Evolutionary conservation across 2,329 filamentous ascomycete species (phyloP).

Genomic region (Xylariaceae sp.): DNA sequence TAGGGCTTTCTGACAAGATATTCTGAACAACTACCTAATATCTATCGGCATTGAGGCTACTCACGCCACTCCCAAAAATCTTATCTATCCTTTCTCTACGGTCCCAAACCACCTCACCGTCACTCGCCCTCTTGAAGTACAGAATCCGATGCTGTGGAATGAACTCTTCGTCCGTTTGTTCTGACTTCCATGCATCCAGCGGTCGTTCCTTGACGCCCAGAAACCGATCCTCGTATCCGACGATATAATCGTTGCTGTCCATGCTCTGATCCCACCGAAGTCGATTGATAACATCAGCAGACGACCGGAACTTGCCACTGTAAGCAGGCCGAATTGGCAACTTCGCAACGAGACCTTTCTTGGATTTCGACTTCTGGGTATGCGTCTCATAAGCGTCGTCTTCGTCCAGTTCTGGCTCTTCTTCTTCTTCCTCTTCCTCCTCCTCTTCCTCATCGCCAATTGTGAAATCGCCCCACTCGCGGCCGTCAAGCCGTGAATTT

Average conservation of each 20-base stretch:
- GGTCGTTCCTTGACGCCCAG: conserved; percentile 49
- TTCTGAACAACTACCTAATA: no score
- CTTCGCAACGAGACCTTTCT: conserved; percentile 13
- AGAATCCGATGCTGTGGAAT: conserved; percentile 62
- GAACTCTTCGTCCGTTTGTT: conserved; percentile 62
- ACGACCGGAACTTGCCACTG: conserved; percentile 50
- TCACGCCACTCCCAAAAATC: conserved; percentile 53
- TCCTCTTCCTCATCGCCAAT: conserved; percentile 32
- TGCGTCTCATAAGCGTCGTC: conserved; percentile 31
- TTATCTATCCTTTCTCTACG: conserved; percentile 48
- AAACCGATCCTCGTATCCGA: conserved; percentile 62
- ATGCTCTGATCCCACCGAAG: conserved; percentile 57
- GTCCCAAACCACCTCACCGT: conserved; percentile 54
- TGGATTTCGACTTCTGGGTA: conserved; percentile 20
- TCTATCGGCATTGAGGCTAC: conserved; percentile 6
- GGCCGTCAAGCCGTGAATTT: conserved; percentile 42
- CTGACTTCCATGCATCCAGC: conserved; percentile 55
- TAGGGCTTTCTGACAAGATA: no score
- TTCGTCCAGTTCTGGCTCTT: conserved; percentile 22
- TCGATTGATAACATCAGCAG: conserved; percentile 55
- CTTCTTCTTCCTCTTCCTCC: conserved; percentile 40
- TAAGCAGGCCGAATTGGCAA: conserved; percentile 28
- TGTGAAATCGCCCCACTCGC: conserved; percentile 47
- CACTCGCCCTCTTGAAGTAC: conserved; percentile 54
- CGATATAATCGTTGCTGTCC: conserved; percentile 49